phyloP scores from a whole-genome alignment of 768 basidiomycete genomes.

The Pleurotus eryngii region DNA sequence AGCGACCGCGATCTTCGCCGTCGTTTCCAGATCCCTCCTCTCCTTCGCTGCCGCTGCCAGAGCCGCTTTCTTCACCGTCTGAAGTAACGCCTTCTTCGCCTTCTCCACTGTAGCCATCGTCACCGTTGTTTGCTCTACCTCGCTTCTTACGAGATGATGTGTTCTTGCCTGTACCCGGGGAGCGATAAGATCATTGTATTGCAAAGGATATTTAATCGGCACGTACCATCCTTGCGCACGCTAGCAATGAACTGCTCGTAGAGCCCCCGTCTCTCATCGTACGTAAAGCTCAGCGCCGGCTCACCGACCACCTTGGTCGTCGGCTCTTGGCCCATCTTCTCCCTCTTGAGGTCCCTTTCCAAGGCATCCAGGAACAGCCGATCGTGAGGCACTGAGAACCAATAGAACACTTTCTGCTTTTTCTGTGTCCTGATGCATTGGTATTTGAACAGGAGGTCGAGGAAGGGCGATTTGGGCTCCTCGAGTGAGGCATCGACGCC shows the following conservation, averaged over 20 bases:
- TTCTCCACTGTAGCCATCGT: constrained; percentile 38
- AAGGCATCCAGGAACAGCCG: constrained; percentile 95
- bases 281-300: constrained; percentile 85
- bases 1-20: constrained; percentile 3
- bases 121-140: constrained; percentile 24
- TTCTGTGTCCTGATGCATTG: constrained; percentile 97
- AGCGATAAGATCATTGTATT: constrained; percentile 7
- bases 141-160: neutral
- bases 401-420: constrained; percentile 99
- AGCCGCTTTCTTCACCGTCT: constrained; percentile 29
- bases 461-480: constrained; percentile 96
- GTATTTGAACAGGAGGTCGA: constrained; percentile 93
- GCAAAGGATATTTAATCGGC: constrained; percentile 1
- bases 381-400: constrained; percentile 98
- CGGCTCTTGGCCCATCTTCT: constrained; percentile 85
- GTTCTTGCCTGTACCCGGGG: neutral
- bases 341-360: constrained; percentile 93
- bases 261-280: constrained; percentile 80
- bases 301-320: constrained; percentile 75
- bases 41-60: constrained; percentile 13
- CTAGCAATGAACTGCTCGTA: constrained; percentile 79
- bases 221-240: constrained; percentile 13
- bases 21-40: constrained; percentile 19
- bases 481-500: constrained; percentile 90
- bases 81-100: constrained; percentile 35